Evolutionary conservation across 495 filamentous ascomycete genomes (phyloP), one percentile per base, ranked within the genome.

Genomic region (Immersiella caudata): DNA sequence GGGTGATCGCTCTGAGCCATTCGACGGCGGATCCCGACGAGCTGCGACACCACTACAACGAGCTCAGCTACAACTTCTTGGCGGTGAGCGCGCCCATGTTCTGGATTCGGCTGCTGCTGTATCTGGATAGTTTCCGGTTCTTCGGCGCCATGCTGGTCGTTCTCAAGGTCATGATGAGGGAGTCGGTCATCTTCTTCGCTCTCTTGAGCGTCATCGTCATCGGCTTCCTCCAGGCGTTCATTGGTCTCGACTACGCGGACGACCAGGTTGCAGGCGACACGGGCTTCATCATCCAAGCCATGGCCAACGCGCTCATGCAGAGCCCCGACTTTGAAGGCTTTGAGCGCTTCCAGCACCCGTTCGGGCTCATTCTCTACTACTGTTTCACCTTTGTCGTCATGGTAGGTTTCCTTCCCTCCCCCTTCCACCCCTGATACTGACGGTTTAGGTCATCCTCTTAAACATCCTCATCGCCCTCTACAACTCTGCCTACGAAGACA

Each of bases 81-180:
- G 94, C 95, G 6, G 96, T 97, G 75, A 87, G 88, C 20, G 93
- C 94, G 0, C 95, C 95, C 0, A 93, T 99, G 92, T 97, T 99
- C 77, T 99, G 95, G 95, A 88, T 89, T 72, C 91, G 95, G 18
- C 85, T 99, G 73, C 83, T 98, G 66, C 87, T 99, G 8, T 99
- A 96, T 74, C 85, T 99, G 9, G 95, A 99, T 80, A 90, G 88
- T 0, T 92, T 95, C 80, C 90, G 91, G 67, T 99, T 99, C 84
- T 98, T 99, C 69, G 95, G 95, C 52, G 93, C 93, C 60, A 98
- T 99, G 96, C 84, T 99, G 36, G 94, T 98, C 8, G 92, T 99
- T 5, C 81, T 99, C 36, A 93, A 97, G 73, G 93, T 98, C 60
- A 98, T 99, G 96, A 98, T 99, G 95, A 93, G 94, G 72, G 95